Evolutionary conservation across 495 filamentous ascomycete species (phyloP).

Genomic region (Penicillium alfredii): DNA sequence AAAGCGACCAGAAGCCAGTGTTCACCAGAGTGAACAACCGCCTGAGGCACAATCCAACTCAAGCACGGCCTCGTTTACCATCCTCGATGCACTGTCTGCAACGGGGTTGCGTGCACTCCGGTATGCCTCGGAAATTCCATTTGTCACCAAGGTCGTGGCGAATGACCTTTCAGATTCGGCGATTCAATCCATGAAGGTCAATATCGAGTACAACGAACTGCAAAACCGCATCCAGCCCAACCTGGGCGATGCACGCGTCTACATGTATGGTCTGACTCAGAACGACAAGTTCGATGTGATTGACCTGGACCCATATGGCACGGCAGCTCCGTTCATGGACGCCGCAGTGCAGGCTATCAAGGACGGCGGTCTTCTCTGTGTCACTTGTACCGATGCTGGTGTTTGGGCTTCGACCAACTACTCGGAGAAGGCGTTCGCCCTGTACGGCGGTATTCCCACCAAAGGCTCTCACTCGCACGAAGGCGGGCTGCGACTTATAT

Average conservation of each 20-base stretch:
- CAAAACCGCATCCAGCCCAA: slow-evolving; percentile 61
- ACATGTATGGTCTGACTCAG: slow-evolving; percentile 69
- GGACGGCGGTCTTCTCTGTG: slow-evolving; percentile 84
- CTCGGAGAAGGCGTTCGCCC: slow-evolving; percentile 81
- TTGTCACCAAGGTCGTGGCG: slow-evolving; percentile 72
- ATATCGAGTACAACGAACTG: slow-evolving; percentile 75
- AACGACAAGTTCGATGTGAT: slow-evolving; percentile 73
- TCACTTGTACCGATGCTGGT: slow-evolving; percentile 93
- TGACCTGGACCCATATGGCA: slow-evolving; percentile 94
- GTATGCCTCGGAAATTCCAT: slow-evolving; percentile 85
- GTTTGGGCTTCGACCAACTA: slow-evolving; percentile 93
- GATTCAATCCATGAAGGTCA: slow-evolving; percentile 71
- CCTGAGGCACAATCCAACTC: slow-evolving; percentile 3
- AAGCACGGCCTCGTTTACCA: slow-evolving; percentile 50
- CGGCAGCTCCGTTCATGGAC: slow-evolving; percentile 85
- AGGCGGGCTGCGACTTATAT: slow-evolving; percentile 77
- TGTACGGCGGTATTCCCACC: slow-evolving; percentile 83
- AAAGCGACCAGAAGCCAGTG: slow-evolving; percentile 4
- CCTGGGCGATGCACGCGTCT: slow-evolving; percentile 76
- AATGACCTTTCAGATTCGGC: slow-evolving; percentile 81
- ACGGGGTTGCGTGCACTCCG: slow-evolving; percentile 88
- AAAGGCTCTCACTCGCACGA: slow-evolving; percentile 85
- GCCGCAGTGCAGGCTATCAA: slow-evolving; percentile 76
- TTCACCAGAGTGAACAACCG: slow-evolving; percentile 3
- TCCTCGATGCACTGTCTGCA: slow-evolving; percentile 92